A percentile compares a stretch with the other conserved stretches of the same genome.
These are phyloP conservation scores for Metschnikowia lunata DNA, from an alignment of 805 yeast species.

Conservation along the genomic window DNA sequence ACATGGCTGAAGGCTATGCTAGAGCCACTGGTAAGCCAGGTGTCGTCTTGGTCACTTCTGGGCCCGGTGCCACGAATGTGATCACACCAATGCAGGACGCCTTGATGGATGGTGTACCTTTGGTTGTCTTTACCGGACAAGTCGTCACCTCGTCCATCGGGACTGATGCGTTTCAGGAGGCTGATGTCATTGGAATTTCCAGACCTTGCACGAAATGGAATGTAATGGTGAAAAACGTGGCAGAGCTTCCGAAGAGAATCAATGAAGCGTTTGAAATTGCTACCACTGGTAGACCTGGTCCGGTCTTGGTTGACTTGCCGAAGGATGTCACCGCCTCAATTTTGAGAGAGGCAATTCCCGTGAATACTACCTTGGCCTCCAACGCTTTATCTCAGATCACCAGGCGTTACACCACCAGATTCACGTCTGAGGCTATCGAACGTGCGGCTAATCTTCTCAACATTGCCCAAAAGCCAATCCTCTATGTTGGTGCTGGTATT, in stretches of 20 bases:
- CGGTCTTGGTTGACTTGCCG: constrained; percentile 95
- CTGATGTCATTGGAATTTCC: constrained; percentile 95
- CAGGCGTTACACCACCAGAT: constrained; percentile 63
- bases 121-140: constrained; percentile 96
- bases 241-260: constrained; percentile 90
- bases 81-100: constrained; percentile 99
- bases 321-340: constrained; percentile 96
- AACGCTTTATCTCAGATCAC: constrained; percentile 68
- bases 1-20: constrained; percentile 99
- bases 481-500: constrained; percentile 92
- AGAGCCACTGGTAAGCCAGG: constrained; percentile 95
- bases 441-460: constrained; percentile 78
- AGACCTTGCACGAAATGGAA: constrained; percentile 99
- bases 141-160: constrained; percentile 95
- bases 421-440: constrained; percentile 66
- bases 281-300: constrained; percentile 95
- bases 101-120: constrained; percentile 92
- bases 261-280: constrained; percentile 99
- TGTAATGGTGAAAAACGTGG: constrained; percentile 93
- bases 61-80: constrained; percentile 98
- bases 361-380: constrained; percentile 70
- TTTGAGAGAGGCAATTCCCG: constrained; percentile 81
- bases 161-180: constrained; percentile 99
- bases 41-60: constrained; percentile 96
- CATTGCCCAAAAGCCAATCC: constrained; percentile 78